phyloP scores from a whole-genome alignment of 345 rosid genomes.

The Eucalyptus sp. region DNA sequence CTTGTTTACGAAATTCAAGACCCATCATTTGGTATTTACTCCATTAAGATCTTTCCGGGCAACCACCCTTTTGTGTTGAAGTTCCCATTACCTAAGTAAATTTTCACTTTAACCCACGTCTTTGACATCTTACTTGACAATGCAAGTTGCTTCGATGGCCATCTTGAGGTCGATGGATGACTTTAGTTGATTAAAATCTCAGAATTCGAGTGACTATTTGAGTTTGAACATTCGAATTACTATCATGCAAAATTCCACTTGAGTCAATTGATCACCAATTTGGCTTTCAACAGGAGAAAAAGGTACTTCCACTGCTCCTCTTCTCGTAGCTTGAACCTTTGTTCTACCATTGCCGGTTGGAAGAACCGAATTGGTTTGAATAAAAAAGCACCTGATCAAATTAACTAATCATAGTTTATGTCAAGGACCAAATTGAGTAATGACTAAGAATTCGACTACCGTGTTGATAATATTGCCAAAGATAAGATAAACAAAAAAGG shows the following conservation, averaged over 20 bases:
- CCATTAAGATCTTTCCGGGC: accelerated
- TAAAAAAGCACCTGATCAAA: not conserved
- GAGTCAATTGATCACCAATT: not conserved
- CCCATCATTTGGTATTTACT: not conserved
- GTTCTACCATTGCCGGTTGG: not conserved
- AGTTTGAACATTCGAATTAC: accelerated
- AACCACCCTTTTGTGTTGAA: not conserved
- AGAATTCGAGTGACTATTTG: not conserved
- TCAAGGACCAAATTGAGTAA: not conserved
- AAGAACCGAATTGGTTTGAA: not conserved
- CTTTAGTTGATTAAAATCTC: not conserved
- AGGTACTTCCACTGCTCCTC: not conserved
- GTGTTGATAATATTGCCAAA: no score
- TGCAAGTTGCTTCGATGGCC: not conserved
- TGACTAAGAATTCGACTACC: not conserved
- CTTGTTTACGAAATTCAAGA: not conserved
- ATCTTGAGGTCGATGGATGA: not conserved
- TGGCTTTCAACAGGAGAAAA: not conserved
- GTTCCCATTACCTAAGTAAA: not conserved
- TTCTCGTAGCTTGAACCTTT: not conserved
- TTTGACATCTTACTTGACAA: not conserved
- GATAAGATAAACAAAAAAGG: no score
- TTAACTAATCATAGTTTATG: not conserved
- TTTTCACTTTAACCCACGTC: not conserved
- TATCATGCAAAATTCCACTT: not conserved